These are phyloP conservation scores for Phoma herbarum DNA, from an alignment of 2,329 filamentous ascomycete genomes.

Conservation along the genomic window DNA sequence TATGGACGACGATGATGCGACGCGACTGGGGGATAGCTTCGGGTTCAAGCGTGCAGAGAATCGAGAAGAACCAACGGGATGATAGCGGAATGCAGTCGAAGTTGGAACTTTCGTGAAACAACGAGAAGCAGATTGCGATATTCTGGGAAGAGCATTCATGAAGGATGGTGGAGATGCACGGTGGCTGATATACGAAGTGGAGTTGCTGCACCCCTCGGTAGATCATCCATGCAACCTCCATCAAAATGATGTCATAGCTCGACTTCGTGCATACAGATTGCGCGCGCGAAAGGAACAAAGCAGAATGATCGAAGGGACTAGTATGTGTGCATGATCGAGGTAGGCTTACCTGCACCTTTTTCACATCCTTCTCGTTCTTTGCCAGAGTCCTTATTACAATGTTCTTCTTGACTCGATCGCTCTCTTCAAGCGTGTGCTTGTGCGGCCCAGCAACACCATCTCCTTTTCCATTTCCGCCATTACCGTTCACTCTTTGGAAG, in stretches of 20 bases:
- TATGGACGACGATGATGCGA: constrained; percentile 29
- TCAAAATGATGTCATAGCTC: constrained; percentile 20
- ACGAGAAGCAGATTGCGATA: not conserved
- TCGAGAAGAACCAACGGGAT: not conserved
- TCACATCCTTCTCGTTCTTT: constrained; percentile 70
- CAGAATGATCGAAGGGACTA: not conserved
- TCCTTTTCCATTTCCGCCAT: constrained; percentile 75
- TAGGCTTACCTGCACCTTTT: constrained; percentile 58
- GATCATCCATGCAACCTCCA: constrained; percentile 10
- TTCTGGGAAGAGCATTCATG: constrained; percentile 19
- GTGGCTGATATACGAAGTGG: constrained; percentile 9
- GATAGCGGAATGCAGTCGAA: not conserved
- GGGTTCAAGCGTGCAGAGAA: not conserved
- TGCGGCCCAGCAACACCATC: constrained; percentile 77
- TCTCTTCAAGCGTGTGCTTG: constrained; percentile 75
- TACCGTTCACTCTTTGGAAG: constrained; percentile 79
- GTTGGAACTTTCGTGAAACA: not conserved
- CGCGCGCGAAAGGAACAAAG: not conserved
- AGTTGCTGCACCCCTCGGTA: constrained; percentile 13
- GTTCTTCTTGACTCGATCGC: constrained; percentile 83
- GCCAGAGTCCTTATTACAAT: constrained; percentile 73
- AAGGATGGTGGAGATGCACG: constrained; percentile 8
- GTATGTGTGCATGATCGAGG: not conserved
- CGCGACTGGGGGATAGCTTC: not conserved
- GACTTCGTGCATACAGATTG: constrained; percentile 13